Evolutionary conservation across 2,329 filamentous ascomycete species (phyloP), one percentile per base, ranked within the genome.

Genomic region (Venturia aucupariae): DNA sequence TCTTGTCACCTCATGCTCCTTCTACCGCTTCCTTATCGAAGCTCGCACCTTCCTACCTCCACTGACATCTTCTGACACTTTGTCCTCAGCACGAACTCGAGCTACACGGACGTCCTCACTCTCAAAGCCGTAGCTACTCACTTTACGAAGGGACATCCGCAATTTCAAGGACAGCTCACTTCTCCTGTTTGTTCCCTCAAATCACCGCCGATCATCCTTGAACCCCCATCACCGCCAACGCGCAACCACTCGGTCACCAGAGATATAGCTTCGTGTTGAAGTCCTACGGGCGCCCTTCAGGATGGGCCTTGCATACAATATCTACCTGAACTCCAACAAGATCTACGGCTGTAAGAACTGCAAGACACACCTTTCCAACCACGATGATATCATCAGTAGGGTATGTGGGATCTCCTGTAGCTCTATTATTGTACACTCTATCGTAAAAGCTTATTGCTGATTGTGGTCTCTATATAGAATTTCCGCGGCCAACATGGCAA

Each of bases 401-500:
- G 93, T 97, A 80, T 72, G 88, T 71, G 54, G 22, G 17, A 57
- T 24, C 60, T 59, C 62, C 35, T 51, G 24, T 32, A 55, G 51
- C 57, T 27, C 27, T 15, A 22, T 62, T 15, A n/a, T 27, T 27
- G 4, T 51, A n/a, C 19, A 38, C 59, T 11, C 6, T 27, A 19
- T 60, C 62, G 32, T n/a, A 24, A 59, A 51, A 54, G 60, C 32
- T 61, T 38, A 60, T 59, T 61, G 63, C 19, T 60, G 48, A 48
- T 60, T 60, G 15, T 27, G 30, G 41, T 46, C 24, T 24, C 19
- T 27, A 7, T 22, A 27, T 75, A 97, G 92, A 97, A 96, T 79
- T 99, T 99, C 81, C 91, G 94, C 67, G 94, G 94, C 72, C 93
- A 97, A 76, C 93, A 97, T 76, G 94, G 94, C 74, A 97, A 97